These are phyloP conservation scores for Tylopilus rubrobrunneus DNA, from an alignment of 768 basidiomycete genomes.

Conservation along the genomic window DNA sequence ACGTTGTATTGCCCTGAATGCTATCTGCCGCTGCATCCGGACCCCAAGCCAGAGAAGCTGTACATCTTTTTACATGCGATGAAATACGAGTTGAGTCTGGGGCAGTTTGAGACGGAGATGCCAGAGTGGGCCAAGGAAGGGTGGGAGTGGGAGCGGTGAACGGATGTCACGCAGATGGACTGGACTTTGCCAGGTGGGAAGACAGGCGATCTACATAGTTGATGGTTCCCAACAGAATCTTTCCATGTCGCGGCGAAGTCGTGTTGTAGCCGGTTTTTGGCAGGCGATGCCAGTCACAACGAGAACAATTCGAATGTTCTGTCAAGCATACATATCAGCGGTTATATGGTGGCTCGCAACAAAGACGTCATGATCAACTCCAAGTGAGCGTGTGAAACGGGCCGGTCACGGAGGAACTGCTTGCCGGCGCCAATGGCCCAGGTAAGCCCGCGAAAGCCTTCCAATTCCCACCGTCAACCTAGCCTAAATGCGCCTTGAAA, in stretches of 20 bases:
- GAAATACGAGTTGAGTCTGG: conserved; percentile 76
- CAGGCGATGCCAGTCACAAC: no score
- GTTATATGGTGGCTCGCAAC: background rate
- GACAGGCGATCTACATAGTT: no score
- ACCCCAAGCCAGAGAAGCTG: conserved; percentile 86
- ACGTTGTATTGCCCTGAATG: conserved; percentile 82
- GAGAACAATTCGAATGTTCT: background rate
- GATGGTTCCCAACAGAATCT: background rate
- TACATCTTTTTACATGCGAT: conserved; percentile 96
- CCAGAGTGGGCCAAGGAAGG: conserved; percentile 84
- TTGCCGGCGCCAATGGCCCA: no score
- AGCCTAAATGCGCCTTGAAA: no score
- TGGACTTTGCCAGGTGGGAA: no score
- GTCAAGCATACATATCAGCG: background rate
- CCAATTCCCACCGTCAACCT: no score
- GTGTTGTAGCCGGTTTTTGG: no score
- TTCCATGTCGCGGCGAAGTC: no score
- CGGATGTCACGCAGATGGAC: background rate
- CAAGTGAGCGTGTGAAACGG: background rate
- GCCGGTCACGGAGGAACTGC: no score
- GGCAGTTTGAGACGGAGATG: conserved; percentile 81
- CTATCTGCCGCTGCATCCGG: conserved; percentile 88
- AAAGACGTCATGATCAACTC: background rate
- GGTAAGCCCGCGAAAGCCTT: no score
- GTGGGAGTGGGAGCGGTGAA: conserved; percentile 55